Evolutionary conservation across 176 grass and related monocot genomes (phyloP), one percentile per base, ranked within the genome.

Genomic region (Ananas comosus): DNA sequence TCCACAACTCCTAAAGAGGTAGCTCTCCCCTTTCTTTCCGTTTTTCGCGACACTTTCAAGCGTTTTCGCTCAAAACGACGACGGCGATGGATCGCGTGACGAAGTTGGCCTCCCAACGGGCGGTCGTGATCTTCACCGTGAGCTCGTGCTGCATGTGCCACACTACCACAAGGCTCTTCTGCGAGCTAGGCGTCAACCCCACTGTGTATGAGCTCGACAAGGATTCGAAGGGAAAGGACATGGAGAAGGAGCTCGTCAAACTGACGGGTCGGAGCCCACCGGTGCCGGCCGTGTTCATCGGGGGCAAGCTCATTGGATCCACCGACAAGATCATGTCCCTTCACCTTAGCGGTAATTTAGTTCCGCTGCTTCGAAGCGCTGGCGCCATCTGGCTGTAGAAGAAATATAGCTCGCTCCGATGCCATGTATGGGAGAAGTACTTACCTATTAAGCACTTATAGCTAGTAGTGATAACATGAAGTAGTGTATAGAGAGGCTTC

Each of bases 121-220:
- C 92, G 3, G 83, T 96, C 47, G 92, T 91, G 58, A 80, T 91
- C 50, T 96, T 96, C 80, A 85, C 80, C 79, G 64, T 49, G 54
- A 96, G 83, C 81, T 91, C 92, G 1, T 96, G 92, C 76, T 86
- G 88, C 79, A 91, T 91, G 88, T 89, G 81, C 69, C 92, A 91
- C 85, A 85, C 83, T 3, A 78, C 89, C 65, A 83, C 71, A 27
- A 83, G 86, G 11, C 79, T 85, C 16, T 68, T 89, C 13, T 51
- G 53, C 12, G 75, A 82, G 21, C 81, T 89, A 13, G 86, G 86
- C 2, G 86, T 89, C 27, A 69, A 85, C 67, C 64, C 81, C 2
- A 57, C 19, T 19, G 73, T 84, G 11, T 52, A 81, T 47, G 86
- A 88, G 72, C 79, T 85, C 4, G 86, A 88, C 33, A 71, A 84